phyloP scores from a whole-genome alignment of 2,329 filamentous ascomycete species.

The Penicillium brevicompactum region DNA sequence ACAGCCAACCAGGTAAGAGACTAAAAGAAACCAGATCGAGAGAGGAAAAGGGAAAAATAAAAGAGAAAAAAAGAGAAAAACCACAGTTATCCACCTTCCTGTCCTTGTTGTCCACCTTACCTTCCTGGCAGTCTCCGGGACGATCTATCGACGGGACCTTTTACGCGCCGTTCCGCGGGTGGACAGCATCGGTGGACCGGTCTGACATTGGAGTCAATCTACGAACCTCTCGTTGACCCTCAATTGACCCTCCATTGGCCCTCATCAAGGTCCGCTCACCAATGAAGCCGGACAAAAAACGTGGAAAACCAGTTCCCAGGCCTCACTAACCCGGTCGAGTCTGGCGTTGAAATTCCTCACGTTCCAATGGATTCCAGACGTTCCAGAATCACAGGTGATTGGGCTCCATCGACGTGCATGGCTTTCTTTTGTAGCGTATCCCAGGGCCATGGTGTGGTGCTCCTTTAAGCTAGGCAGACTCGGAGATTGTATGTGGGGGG shows the following conservation, averaged over 20 bases:
- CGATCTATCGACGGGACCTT: conserved; percentile 20
- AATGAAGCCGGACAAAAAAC: neutral
- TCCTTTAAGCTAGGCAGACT: neutral
- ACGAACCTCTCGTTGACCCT: neutral
- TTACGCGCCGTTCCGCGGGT: conserved; percentile 20
- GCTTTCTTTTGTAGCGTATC: conserved; percentile 6
- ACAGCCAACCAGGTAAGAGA: too few species aligned
- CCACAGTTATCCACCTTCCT: conserved; percentile 4
- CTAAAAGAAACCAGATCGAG: neutral
- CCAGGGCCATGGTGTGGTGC: conserved; percentile 4
- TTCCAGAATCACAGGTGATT: neutral
- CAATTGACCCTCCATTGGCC: neutral
- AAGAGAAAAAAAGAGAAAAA: neutral
- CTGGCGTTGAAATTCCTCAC: conserved; percentile 11
- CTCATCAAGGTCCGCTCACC: neutral
- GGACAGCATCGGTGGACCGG: conserved; percentile 3
- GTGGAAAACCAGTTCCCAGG: neutral
- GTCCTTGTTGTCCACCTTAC: conserved; percentile 2
- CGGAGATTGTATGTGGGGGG: neutral
- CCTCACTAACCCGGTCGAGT: conserved; percentile 7
- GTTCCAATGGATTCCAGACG: neutral
- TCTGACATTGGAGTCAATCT: neutral
- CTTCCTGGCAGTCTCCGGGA: conserved; percentile 11
- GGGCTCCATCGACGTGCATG: conserved; percentile 5
- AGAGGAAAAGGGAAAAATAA: neutral